Evolutionary conservation across 2,329 filamentous ascomycete genomes (phyloP).

Genomic region (Ophidiomyces ophidiicola): DNA sequence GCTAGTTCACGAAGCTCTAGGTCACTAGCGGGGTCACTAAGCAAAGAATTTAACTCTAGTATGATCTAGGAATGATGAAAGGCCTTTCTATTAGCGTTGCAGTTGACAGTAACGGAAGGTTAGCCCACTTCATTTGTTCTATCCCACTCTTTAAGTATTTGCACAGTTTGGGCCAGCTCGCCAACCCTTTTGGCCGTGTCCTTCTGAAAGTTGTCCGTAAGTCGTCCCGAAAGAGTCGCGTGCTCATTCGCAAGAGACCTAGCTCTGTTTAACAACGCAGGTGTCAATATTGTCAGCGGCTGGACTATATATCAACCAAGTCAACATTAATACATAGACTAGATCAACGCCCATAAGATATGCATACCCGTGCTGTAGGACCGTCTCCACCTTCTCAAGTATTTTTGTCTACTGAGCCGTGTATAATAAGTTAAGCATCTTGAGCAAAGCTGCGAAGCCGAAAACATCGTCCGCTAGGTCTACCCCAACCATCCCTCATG

Average conservation of each 20-base stretch:
- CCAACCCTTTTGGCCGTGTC: conserved; percentile 46
- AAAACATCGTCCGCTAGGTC: conserved; percentile 26
- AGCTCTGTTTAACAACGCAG: conserved; percentile 45
- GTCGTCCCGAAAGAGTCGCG: conserved; percentile 39
- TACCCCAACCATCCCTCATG: background rate
- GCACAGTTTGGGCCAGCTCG: conserved; percentile 42
- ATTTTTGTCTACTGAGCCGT: conserved; percentile 23
- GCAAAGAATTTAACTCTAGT: conserved; percentile 60
- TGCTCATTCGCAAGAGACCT: conserved; percentile 46
- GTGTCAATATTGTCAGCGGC: conserved; percentile 33
- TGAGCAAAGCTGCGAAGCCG: conserved; percentile 36
- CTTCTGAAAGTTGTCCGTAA: conserved; percentile 45
- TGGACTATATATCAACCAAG: background rate
- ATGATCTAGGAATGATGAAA: conserved; percentile 35
- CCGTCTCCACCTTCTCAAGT: conserved; percentile 18
- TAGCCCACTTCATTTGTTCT: conserved; percentile 42
- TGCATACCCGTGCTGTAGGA: conserved; percentile 23
- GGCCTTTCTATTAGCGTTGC: background rate
- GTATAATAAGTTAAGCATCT: conserved; percentile 34
- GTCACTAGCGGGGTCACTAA: conserved; percentile 54
- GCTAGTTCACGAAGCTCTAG: conserved; percentile 48
- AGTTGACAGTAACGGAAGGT: background rate
- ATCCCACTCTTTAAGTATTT: conserved; percentile 46
- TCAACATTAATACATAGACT: background rate
- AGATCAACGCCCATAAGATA: background rate